Conservation (phyloP, 2,329 filamentous ascomycete species). For the Cladosporium halotolerans region DNA sequence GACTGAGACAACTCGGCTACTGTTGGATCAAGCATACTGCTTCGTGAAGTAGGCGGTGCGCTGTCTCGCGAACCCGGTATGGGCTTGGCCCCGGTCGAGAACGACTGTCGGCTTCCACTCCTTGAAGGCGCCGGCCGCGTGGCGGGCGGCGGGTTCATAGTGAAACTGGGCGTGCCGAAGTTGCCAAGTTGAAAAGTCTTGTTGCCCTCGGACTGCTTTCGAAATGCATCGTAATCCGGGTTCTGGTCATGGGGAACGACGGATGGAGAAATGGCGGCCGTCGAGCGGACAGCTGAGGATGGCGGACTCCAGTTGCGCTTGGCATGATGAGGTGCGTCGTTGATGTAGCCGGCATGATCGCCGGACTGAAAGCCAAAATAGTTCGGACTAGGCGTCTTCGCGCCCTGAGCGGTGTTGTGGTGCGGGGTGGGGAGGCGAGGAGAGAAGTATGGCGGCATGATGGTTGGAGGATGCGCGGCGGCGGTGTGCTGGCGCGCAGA, state of each 20-base stretch:
- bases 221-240: slow-evolving; percentile 75
- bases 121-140: not conserved
- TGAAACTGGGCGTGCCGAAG: slow-evolving; percentile 33
- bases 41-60: slow-evolving; percentile 28
- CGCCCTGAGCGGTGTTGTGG: slow-evolving; percentile 6
- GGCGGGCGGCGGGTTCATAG: slow-evolving; percentile 25
- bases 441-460: slow-evolving; percentile 26
- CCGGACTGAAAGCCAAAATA: slow-evolving; percentile 76
- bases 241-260: slow-evolving; percentile 68
- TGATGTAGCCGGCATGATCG: slow-evolving; percentile 51
- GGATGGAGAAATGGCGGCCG: slow-evolving; percentile 61
- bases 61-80: slow-evolving; percentile 21
- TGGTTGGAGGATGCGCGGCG: not conserved
- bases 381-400: slow-evolving; percentile 59
- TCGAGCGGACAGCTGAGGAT: slow-evolving; percentile 64
- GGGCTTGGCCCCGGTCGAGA: not conserved
- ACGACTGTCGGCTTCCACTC: not conserved
- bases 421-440: slow-evolving; percentile 19
- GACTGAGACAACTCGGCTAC: slow-evolving; percentile 31
- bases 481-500: slow-evolving; percentile 1
- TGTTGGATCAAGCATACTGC: slow-evolving; percentile 23
- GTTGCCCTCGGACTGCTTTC: slow-evolving; percentile 59
- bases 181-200: slow-evolving; percentile 44
- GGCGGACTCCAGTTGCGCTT: slow-evolving; percentile 70
- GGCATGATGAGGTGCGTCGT: slow-evolving; percentile 43